Percentiles rank a stretch among this genome's conserved stretches.
Evolutionary conservation across 768 basidiomycete genomes (phyloP).

Genomic region (Lentinula sp.): DNA sequence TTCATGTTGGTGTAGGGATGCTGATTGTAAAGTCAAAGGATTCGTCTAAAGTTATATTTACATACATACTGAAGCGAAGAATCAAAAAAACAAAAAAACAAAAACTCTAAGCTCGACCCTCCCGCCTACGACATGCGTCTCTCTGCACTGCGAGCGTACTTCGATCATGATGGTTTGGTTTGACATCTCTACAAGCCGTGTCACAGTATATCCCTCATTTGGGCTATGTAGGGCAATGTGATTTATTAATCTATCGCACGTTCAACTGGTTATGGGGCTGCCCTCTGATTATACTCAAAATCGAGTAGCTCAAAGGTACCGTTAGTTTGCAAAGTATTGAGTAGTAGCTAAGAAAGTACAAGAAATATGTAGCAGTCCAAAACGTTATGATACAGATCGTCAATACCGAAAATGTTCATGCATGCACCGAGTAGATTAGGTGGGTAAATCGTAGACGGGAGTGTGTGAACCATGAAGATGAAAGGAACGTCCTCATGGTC

Average conservation of each 20-base stretch:
- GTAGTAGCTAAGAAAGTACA: background rate
- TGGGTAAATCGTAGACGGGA: background rate
- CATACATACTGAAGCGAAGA: too few species aligned
- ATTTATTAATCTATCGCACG: too few species aligned
- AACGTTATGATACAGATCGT: background rate
- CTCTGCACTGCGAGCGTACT: background rate
- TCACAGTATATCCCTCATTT: background rate
- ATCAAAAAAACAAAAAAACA: too few species aligned
- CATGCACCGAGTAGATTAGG: background rate
- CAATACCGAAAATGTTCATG: background rate
- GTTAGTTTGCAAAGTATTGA: constrained; percentile 3
- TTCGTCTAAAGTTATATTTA: too few species aligned
- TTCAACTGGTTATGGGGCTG: too few species aligned
- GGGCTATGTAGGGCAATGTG: too few species aligned
- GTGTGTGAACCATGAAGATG: background rate
- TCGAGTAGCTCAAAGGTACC: too few species aligned
- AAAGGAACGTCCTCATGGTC: background rate
- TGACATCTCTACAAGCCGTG: background rate
- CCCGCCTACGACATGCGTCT: too few species aligned
- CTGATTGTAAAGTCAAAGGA: too few species aligned
- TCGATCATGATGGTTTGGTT: background rate
- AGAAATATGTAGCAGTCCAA: background rate
- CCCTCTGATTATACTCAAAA: too few species aligned
- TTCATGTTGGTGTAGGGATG: too few species aligned
- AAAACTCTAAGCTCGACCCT: too few species aligned